Evolutionary conservation across 2,329 filamentous ascomycete genomes (phyloP).

Genomic region (Fusarium tupiense): DNA sequence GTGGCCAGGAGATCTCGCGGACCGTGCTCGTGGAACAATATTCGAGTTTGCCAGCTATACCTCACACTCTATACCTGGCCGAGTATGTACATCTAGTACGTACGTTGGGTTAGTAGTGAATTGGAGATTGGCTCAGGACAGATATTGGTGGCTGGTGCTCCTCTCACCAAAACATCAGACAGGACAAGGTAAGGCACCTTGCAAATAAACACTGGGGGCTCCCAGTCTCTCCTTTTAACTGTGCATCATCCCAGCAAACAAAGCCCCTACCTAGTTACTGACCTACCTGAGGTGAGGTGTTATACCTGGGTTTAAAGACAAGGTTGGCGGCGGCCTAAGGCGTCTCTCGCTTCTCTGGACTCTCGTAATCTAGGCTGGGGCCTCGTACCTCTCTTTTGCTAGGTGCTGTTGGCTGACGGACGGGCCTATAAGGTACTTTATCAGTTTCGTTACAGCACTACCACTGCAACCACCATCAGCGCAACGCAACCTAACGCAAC

Average conservation of each 20-base stretch:
- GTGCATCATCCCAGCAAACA: constrained; percentile 20
- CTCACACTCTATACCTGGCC: not conserved
- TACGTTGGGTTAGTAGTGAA: not conserved
- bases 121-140: not conserved
- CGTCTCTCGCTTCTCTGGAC: constrained; percentile 24
- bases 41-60: not conserved
- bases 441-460: constrained; percentile 13
- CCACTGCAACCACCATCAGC: not conserved
- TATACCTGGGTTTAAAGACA: constrained; percentile 24
- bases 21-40: not conserved
- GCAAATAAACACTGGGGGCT: constrained; percentile 1
- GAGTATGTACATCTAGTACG: not conserved
- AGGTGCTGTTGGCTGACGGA: constrained; percentile 2
- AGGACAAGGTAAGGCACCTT: constrained; percentile 14
- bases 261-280: not conserved
- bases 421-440: constrained; percentile 4
- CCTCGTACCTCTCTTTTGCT: constrained; percentile 21
- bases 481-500: not conserved
- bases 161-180: constrained; percentile 15
- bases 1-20: not conserved
- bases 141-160: constrained; percentile 11
- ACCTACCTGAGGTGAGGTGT: not conserved
- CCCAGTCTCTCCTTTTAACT: constrained; percentile 31
- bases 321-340: constrained; percentile 36
- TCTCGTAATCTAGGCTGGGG: constrained; percentile 33